Evolutionary conservation across 1,139 yeast species (phyloP).

Genomic region (Hanseniaspora sp.): DNA sequence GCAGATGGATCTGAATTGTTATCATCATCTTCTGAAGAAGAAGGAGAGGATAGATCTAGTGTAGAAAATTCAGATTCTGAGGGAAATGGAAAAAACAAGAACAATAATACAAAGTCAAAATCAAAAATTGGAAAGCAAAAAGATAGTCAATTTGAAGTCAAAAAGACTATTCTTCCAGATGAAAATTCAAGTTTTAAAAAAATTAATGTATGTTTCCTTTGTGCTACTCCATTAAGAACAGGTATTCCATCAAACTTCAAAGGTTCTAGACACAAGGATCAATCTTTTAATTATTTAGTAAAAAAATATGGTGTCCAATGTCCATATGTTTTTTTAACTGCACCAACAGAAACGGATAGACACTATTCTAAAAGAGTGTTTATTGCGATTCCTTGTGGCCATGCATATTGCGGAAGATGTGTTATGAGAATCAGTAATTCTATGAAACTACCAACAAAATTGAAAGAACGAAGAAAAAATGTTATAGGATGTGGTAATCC

Average conservation of each 20-base stretch:
- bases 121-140: not conserved
- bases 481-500: constrained; percentile 29
- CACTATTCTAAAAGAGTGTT: constrained; percentile 60
- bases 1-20: too few species aligned
- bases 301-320: constrained; percentile 37
- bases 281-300: constrained; percentile 27
- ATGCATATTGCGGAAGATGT: constrained; percentile 78
- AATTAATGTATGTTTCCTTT: constrained; percentile 48
- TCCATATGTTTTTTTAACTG: constrained; percentile 51
- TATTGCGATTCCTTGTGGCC: constrained; percentile 59
- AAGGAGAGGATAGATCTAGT: not conserved
- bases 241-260: constrained; percentile 52
- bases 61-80: not conserved
- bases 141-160: not conserved
- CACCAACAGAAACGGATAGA: constrained; percentile 44
- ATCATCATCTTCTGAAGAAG: not conserved
- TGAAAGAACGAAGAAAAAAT: constrained; percentile 22
- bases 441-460: constrained; percentile 20
- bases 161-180: constrained; percentile 28
- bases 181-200: constrained; percentile 21
- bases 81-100: not conserved
- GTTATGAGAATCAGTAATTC: constrained; percentile 33
- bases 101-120: not conserved
- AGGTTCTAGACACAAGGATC: constrained; percentile 24
- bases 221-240: constrained; percentile 58